phyloP scores from a whole-genome alignment of 169 alveolate species.

The Eimeria falciformis region DNA sequence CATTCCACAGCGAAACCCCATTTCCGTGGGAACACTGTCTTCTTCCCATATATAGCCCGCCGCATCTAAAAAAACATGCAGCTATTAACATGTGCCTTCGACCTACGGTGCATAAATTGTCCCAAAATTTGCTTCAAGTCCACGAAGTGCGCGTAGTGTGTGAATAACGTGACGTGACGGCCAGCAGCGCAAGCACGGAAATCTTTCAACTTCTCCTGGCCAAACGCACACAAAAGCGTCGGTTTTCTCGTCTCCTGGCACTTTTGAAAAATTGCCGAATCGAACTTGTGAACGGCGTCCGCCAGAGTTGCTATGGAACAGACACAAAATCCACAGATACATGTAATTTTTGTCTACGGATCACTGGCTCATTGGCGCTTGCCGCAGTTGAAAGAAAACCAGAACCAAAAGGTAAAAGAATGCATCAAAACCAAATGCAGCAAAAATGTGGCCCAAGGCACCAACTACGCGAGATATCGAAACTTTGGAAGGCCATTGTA shows the following conservation, averaged over 20 bases:
- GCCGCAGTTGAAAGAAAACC: no score
- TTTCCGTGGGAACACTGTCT: no score
- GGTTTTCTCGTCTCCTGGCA: conserved; percentile 25
- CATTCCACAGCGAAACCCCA: no score
- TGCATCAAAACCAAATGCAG: background rate
- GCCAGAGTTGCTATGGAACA: conserved; percentile 33
- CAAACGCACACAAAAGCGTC: conserved; percentile 23
- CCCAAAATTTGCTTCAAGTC: conserved; percentile 31
- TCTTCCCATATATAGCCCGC: no score
- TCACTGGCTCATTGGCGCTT: no score
- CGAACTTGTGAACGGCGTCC: conserved; percentile 57
- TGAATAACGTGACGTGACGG: conserved; percentile 52
- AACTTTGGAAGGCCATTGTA: background rate
- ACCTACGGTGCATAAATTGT: conserved; percentile 42
- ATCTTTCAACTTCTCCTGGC: conserved; percentile 35
- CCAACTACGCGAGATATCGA: no score
- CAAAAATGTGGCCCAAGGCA: no score
- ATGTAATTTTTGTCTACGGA: no score
- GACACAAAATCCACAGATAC: background rate
- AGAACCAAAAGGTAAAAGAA: no score
- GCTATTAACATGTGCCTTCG: background rate
- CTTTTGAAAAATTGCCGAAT: conserved; percentile 44
- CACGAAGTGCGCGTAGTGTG: conserved; percentile 55
- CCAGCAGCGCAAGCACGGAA: conserved; percentile 46
- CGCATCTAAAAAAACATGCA: background rate